Evolutionary conservation across 441 rosid genomes (phyloP).

Genomic region (Omphalea diandra): DNA sequence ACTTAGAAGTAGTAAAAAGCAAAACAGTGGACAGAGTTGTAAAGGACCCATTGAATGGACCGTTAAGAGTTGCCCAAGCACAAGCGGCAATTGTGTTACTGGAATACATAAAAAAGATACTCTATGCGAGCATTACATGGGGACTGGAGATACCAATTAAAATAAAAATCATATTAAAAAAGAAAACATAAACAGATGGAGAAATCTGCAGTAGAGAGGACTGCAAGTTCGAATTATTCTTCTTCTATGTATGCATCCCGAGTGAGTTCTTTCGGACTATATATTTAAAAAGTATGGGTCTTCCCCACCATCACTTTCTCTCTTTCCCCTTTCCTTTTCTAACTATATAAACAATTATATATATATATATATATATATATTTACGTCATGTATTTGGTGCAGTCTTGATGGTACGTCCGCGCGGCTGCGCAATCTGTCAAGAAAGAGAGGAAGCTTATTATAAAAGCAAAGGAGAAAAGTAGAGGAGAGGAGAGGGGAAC

Average conservation of each 20-base stretch:
- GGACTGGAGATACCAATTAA: conserved; percentile 16
- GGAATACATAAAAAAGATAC: conserved; percentile 6
- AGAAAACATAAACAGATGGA: conserved; percentile 19
- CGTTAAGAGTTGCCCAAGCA: conserved; percentile 16
- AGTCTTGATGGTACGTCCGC: conserved; percentile 31
- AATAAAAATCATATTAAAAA: not conserved
- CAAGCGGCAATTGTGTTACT: not conserved
- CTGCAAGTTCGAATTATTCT: conserved; percentile 79
- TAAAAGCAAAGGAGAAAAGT: conserved; percentile 9
- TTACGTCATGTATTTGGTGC: not conserved
- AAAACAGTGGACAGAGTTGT: conserved; percentile 10
- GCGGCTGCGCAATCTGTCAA: conserved; percentile 45
- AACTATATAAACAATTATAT: not conserved
- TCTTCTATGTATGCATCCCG: conserved; percentile 51
- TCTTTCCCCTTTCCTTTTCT: not conserved
- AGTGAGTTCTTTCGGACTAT: conserved; percentile 32
- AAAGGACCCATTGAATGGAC: conserved; percentile 23
- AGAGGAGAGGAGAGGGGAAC: not conserved
- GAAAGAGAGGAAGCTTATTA: conserved; percentile 11
- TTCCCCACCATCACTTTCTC: not conserved
- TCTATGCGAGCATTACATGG: conserved; percentile 11
- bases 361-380: not conserved
- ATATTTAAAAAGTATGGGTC: not conserved
- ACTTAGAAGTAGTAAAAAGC: not conserved
- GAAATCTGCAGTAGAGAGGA: conserved; percentile 51